Base-by-base conservation (phyloP, 352 stramenopile genomes). In the Pythium grandisporangium region DNA sequence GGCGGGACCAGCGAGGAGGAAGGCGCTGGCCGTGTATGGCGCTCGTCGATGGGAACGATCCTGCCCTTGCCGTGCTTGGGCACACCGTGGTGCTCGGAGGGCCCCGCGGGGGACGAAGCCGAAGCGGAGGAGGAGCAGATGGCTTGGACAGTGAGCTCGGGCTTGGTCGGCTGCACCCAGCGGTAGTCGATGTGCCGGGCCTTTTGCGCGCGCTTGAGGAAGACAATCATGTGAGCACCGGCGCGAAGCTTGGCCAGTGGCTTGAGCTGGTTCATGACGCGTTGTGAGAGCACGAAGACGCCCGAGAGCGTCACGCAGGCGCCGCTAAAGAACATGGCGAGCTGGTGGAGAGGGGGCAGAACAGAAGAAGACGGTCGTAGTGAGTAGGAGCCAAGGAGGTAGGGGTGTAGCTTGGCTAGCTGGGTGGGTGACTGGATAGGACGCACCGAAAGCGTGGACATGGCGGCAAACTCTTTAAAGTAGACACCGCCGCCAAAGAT, bases 401-500 rank as follows among this genome's bases (percentile, higher is more conserved):
- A n/a, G n/a, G n/a, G n/a, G n/a, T n/a, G n/a, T n/a, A n/a, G n/a
- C n/a, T n/a, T n/a, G n/a, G n/a, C n/a, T n/a, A n/a, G n/a, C n/a
- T n/a, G n/a, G n/a, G n/a, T n/a, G n/a, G n/a, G n/a, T n/a, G n/a
- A n/a, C n/a, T n/a, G n/a, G n/a, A n/a, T n/a, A n/a, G n/a, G n/a
- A 58, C 56, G 19, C 48, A 76, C 65, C 36, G 66, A 46, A 10
- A 82, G 53, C 0, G 47, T 43, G 10, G 49, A 30, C 66, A 92
- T 84, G 25, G 44, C 55, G 6, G 61, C 48, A 43, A 92, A 89
- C 51, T 92, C 78, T 41, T 86, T 81, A 39, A 96, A 96, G 54
- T 95, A 96, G 5, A 96, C 64, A 10, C 81, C 84, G 7, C 84
- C 84, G 6, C 77, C 82, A 30, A 95, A 74, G 37, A 96, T 87